Conservation (phyloP, 805 yeast genomes). For the Pichia membranifaciens region DNA sequence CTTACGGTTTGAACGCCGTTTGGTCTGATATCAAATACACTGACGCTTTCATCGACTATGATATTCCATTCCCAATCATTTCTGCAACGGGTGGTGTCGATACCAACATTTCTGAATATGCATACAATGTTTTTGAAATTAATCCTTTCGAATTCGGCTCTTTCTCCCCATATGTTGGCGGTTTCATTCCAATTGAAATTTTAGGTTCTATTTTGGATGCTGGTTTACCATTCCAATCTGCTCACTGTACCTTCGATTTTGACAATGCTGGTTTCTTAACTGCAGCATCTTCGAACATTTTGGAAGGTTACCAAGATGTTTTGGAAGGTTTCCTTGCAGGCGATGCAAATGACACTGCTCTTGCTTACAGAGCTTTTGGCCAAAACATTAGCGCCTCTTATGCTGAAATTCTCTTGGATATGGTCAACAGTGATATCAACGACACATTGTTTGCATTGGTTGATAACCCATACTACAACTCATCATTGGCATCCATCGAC, state of each 20-base stretch:
- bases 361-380: conserved; percentile 15
- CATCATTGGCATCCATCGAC: conserved; percentile 28
- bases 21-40: conserved; percentile 52
- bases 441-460: conserved; percentile 42
- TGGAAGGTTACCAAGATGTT: conserved; percentile 27
- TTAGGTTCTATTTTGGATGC: conserved; percentile 56
- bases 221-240: conserved; percentile 44
- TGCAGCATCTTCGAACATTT: conserved; percentile 73
- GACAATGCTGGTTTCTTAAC: conserved; percentile 74
- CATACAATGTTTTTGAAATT: conserved; percentile 55
- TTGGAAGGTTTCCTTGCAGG: conserved; percentile 15
- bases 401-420: conserved; percentile 14
- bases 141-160: conserved; percentile 75
- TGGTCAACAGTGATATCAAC: conserved; percentile 40
- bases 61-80: conserved; percentile 67
- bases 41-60: conserved; percentile 49
- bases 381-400: conserved; percentile 15
- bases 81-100: conserved; percentile 55
- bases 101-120: conserved; percentile 41
- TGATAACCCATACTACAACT: conserved; percentile 36
- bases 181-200: conserved; percentile 59
- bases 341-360: conserved; percentile 9
- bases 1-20: conserved; percentile 49
- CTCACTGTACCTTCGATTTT: conserved; percentile 54
- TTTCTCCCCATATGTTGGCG: conserved; percentile 66